Base-by-base conservation (phyloP, 805 yeast genomes). In the Cyberlindnera saturnus region DNA sequence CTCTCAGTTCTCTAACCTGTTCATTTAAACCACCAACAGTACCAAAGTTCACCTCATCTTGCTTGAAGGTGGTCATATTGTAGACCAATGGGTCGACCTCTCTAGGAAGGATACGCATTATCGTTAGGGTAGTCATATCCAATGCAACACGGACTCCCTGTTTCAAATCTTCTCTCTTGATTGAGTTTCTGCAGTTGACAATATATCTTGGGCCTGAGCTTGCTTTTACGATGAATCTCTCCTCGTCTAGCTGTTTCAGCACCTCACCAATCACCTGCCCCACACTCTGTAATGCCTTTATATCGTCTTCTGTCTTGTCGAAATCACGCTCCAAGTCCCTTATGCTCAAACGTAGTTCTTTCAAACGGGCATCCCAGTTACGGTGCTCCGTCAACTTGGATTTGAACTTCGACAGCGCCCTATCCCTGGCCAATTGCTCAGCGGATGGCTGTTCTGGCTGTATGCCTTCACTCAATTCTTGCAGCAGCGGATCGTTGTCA, bases 241-340 rank as follows among this genome's bases (percentile, higher is more conserved):
- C 99, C 40, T 87, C 96, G 50, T 91, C 96, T 57, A 93, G 73
- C 63, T 89, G 96, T 64, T 93, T 93, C 69, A 93, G 77, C 26
- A 93, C 95, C 65, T 93, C 99, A 44, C 99, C 99, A 52, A 93
- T 86, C 60, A 93, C 81, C 66, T 93, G 99, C 4, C 99, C 99
- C 49, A 93, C 96, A 50, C 95, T 83, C 66, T 93, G 99, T 52
- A 93, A 73, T 15, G 98, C 98, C 67, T 89, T 91, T 64, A 93
- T 93, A 58, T 93, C 99, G 54, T 89, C 87, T 63, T 93, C 99
- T 2, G 99, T 91, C 71, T 88, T 89, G 46, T 85, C 91, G 64
- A 80, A 93, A 49, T 81, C 82, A 55, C 79, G 81, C 51, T 89
- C 96, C 52, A 89, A 67, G 53, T 77, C 95, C 63, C 89, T 81